Evolutionary conservation across 805 yeast genomes (phyloP), one percentile per base, ranked within the genome.

Genomic region (Debaryomyces prosopidis): DNA sequence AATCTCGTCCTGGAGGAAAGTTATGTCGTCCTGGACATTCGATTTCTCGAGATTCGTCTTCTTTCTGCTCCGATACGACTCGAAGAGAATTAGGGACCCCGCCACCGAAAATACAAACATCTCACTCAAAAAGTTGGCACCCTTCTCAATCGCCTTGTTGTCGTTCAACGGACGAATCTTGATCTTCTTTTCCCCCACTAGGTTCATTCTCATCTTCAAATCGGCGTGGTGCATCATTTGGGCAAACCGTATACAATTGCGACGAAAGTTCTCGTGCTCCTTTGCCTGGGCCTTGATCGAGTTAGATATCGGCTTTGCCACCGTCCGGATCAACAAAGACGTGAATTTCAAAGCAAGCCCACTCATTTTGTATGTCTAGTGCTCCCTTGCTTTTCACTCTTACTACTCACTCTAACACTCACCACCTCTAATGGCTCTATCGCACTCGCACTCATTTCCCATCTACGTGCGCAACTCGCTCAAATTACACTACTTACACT

Each of bases 141-240:
- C 96, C 47, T 76, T 81, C 47, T 89, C 94, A 36, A 89, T 78
- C 31, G 96, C 96, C 57, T 81, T 84, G 10, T 82, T 80, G 53
- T 88, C 96, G 60, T 87, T 88, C 60, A 89, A 74, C 0, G 96
- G 96, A 39, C 95, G 76, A 7, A 88, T 77, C 54, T 77, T 79
- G 39, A 77, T 62, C 26, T 74, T 69, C 44, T 68, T 68, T 44
- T 76, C 79, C 15, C 87, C 86, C 49, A 81, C 59, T 36, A 87
- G 70, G 32, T 77, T 71, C 77, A 80, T 75, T 42, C 91, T 76
- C 46, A 89, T 65, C 27, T 66, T 68, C 40, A 82, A 71, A 56
- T 89, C 96, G 5, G 86, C 70, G 36, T 71, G 72, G 57, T 89
- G 95, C 20, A 88, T 61, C 17, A 75, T 61, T 63, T 89, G 96